These are phyloP conservation scores for Nitzschia sp. DNA, from an alignment of 108 stramenopile species.

Conservation along the genomic window DNA sequence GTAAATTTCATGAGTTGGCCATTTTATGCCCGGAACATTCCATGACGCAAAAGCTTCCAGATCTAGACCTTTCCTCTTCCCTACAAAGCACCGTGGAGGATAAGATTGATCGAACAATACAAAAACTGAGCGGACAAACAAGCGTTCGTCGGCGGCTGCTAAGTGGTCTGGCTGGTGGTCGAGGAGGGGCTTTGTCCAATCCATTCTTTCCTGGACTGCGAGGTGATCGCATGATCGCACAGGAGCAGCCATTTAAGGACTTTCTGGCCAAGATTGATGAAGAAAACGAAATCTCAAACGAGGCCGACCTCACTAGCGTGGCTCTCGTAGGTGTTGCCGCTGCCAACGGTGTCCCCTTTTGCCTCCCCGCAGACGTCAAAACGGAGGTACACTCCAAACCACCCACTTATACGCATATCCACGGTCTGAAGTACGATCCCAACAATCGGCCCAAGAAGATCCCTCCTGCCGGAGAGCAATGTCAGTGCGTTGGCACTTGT, in stretches of 20 bases:
- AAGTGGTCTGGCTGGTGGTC: not conserved
- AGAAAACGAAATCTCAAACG: not conserved
- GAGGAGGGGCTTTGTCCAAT: constrained; percentile 8
- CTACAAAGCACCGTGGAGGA: constrained; percentile 56
- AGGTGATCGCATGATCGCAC: constrained; percentile 14
- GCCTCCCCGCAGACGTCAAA: constrained; percentile 67
- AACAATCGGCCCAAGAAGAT: constrained; percentile 61
- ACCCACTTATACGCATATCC: constrained; percentile 63
- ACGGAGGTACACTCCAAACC: constrained; percentile 77
- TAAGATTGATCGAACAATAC: constrained; percentile 35
- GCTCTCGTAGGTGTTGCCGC: not conserved
- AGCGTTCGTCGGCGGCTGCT: constrained; percentile 1
- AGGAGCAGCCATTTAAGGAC: constrained; percentile 6
- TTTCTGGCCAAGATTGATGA: constrained; percentile 5
- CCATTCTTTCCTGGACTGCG: constrained; percentile 37
- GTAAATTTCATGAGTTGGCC: constrained; percentile 82
- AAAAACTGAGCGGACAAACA: constrained; percentile 29
- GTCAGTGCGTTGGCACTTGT: constrained; percentile 69
- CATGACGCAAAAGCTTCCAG: constrained; percentile 61
- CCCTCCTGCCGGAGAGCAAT: constrained; percentile 55
- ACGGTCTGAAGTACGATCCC: constrained; percentile 52
- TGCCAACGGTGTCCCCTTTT: constrained; percentile 39
- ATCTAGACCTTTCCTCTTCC: constrained; percentile 58
- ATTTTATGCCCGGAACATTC: constrained; percentile 87
- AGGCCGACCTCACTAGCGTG: not conserved